Evolutionary conservation across 768 basidiomycete species (phyloP), one percentile per base, ranked within the genome.

Genomic region (Amanita exitialis): DNA sequence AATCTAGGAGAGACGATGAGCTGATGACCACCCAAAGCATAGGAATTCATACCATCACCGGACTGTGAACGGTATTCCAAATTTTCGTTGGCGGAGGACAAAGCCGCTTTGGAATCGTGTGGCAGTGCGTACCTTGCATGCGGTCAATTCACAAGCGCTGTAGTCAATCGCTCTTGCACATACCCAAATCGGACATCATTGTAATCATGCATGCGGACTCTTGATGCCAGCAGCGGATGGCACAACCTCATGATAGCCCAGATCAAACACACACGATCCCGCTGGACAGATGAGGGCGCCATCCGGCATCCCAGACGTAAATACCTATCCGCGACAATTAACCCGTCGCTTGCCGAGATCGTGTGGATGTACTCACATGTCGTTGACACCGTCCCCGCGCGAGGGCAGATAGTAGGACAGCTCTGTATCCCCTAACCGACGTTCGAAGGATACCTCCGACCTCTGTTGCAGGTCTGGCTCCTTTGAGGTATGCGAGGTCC

Each of bases 351-450:
- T 18, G 15, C 27, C 8, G 37, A 15, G 9, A 23, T 34, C 9
- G 23, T 32, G 53, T 37, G 43, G 6, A 15, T 13, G 32, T 35
- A 61, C 79, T 54, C 58, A 89, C 90, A 93, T 91, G 62, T 93
- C 90, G 58, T 93, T 93, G 30, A 91, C 89, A 4, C 86, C 86
- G 48, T 71, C 78, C 41, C 80, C 82, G n/a, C 90, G 73, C 3
- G 82, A 80, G 2, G 86, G 89, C 8, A 91, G 72, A 62, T 78
- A 91, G 65, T 90, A 93, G 1, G 86, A 87, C 6, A 76, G 64
- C 65, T 92, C 89, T 20, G 80, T 88, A 52, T 87, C 80, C 4
- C 87, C 86, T 44, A 92, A 67, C 51, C 61, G 70, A 21, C 86
- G 76, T 60, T 83, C 76, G 32, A 66, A 54, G 16, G 55, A 61